A percentile compares a stretch with the other conserved stretches of the same genome.
phyloP scores from a whole-genome alignment of 768 basidiomycete species.

The Leccinum pellstonianum region DNA sequence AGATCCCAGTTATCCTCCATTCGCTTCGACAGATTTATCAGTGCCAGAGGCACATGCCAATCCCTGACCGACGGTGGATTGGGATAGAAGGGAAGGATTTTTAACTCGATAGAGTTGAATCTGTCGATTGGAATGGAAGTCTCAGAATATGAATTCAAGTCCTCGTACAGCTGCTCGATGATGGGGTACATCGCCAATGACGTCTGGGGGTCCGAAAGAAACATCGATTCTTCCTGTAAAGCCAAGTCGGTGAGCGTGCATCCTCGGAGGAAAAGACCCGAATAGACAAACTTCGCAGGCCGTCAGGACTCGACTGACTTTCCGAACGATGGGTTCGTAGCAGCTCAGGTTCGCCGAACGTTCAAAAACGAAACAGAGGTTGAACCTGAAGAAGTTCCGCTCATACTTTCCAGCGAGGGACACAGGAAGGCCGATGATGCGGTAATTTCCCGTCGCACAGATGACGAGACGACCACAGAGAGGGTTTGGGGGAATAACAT shows the following conservation, averaged over 20 bases:
- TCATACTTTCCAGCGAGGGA: conserved; percentile 73
- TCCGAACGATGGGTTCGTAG: conserved; percentile 94
- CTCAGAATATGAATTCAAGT: conserved; percentile 96
- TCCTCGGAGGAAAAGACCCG: neutral
- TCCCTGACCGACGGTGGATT: conserved; percentile 88
- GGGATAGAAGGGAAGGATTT: conserved; percentile 95
- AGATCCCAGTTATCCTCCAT: conserved; percentile 95
- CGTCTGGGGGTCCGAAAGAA: conserved; percentile 73
- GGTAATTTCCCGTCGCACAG: conserved; percentile 75
- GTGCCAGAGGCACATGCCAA: conserved; percentile 93
- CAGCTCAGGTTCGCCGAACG: conserved; percentile 88
- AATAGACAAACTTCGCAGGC: conserved; percentile 74
- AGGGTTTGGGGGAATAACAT: conserved; percentile 85
- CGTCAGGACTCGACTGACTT: conserved; percentile 86
- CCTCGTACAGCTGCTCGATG: conserved; percentile 95
- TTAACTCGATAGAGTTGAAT: conserved; percentile 93
- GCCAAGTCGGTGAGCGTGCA: conserved; percentile 5
- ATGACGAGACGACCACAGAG: conserved; percentile 88
- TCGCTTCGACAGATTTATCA: conserved; percentile 79
- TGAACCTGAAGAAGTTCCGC: conserved; percentile 89
- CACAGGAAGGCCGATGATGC: conserved; percentile 91
- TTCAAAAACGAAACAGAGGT: conserved; percentile 96
- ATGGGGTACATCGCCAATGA: conserved; percentile 74
- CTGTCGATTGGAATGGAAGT: conserved; percentile 88
- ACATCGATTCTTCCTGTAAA: conserved; percentile 79